Percentiles rank a stretch among this genome's conserved stretches.
These are phyloP conservation scores for Salix purpurea DNA, from an alignment of 345 rosid genomes.

Conservation along the genomic window DNA sequence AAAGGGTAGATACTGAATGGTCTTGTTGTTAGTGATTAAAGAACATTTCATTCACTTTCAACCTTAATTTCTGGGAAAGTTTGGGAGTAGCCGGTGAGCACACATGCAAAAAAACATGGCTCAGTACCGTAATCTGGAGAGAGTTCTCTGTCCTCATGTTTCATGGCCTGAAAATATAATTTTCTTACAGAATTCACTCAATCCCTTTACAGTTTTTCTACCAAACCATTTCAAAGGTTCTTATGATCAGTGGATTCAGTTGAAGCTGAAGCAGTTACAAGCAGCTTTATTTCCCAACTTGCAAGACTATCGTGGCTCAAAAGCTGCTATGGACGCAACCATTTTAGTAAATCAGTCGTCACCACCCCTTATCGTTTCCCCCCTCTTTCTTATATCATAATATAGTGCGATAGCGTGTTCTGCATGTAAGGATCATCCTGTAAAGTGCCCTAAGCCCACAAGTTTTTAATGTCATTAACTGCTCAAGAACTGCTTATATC, in stretches of 20 bases:
- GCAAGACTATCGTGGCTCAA: conserved; percentile 20
- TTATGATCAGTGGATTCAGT: conserved; percentile 3
- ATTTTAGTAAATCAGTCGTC: not conserved
- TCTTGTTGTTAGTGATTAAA: not conserved
- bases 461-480: conserved; percentile 1
- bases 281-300: conserved; percentile 11
- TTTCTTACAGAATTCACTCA: not conserved
- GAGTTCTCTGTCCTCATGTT: not conserved
- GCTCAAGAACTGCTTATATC: not conserved
- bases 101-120: not conserved
- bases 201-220: not conserved
- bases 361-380: not conserved
- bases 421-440: conserved; percentile 12
- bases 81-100: not conserved
- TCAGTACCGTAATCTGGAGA: not conserved
- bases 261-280: conserved; percentile 30
- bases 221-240: not conserved
- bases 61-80: not conserved
- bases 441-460: not conserved
- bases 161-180: not conserved
- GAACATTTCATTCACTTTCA: not conserved
- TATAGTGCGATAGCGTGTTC: conserved; percentile 25
- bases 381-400: not conserved
- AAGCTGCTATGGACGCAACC: conserved; percentile 4
- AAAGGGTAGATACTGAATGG: not conserved